Conservation (phyloP, 345 rosid genomes). For the Ricinus communis region DNA sequence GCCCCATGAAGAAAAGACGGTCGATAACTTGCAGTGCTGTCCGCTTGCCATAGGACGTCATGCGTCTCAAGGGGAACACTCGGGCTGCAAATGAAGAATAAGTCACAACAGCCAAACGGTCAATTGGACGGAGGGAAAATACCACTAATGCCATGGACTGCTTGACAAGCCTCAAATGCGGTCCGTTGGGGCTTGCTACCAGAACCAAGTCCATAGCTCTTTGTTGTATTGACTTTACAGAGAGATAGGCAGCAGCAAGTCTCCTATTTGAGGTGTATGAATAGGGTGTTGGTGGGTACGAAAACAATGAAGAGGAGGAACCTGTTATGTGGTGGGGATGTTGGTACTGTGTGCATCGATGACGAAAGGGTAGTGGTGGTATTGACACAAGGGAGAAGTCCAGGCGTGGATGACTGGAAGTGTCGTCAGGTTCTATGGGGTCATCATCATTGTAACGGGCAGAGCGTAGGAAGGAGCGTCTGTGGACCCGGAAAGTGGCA, state of each 20-base stretch:
- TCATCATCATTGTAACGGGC: slow-evolving; percentile 85
- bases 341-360: slow-evolving; percentile 28
- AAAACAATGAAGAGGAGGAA: slow-evolving; percentile 36
- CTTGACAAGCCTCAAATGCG: slow-evolving; percentile 73
- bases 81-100: slow-evolving; percentile 76
- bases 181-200: slow-evolving; percentile 76
- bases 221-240: slow-evolving; percentile 56
- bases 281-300: slow-evolving; percentile 31
- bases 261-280: slow-evolving; percentile 32
- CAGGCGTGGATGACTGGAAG: slow-evolving; percentile 49
- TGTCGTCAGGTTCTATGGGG: slow-evolving; percentile 59
- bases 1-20: slow-evolving; percentile 75
- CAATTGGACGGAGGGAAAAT: slow-evolving; percentile 67
- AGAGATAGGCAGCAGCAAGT: slow-evolving; percentile 50
- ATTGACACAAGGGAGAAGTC: slow-evolving; percentile 49
- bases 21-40: slow-evolving; percentile 76
- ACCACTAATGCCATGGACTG: slow-evolving; percentile 80
- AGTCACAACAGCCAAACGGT: slow-evolving; percentile 81
- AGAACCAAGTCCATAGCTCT: slow-evolving; percentile 66
- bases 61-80: slow-evolving; percentile 75
- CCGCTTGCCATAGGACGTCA: slow-evolving; percentile 78
- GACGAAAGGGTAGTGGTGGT: slow-evolving; percentile 38
- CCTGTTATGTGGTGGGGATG: slow-evolving; percentile 12
- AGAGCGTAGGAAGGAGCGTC: slow-evolving; percentile 70
- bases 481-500: slow-evolving; percentile 69